Percentiles rank a stretch among this genome's conserved stretches.
Evolutionary conservation across 495 filamentous ascomycete genomes (phyloP).

Genomic region (Trichoderma orchidacearum): DNA sequence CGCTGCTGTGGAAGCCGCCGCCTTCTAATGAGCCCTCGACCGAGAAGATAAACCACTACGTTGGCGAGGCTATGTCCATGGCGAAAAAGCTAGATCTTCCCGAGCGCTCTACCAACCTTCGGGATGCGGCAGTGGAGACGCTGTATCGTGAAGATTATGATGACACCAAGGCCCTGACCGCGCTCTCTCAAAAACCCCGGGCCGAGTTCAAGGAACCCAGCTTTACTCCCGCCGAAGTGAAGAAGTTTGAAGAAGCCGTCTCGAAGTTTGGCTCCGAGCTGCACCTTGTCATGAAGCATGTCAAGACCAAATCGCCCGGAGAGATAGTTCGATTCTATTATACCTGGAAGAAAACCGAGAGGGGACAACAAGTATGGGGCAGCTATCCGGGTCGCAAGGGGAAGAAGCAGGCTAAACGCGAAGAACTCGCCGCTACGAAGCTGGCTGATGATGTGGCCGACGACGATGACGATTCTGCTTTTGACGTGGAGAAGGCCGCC

Average conservation of each 20-base stretch:
- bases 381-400: conserved; percentile 73
- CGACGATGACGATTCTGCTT: conserved; percentile 89
- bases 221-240: conserved; percentile 61
- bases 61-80: conserved; percentile 48
- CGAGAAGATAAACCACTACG: conserved; percentile 53
- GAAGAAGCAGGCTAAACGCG: conserved; percentile 66
- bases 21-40: conserved; percentile 35
- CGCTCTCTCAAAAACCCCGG: conserved; percentile 50
- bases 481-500: conserved; percentile 76
- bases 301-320: conserved; percentile 63
- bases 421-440: conserved; percentile 51
- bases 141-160: conserved; percentile 63
- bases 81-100: conserved; percentile 50
- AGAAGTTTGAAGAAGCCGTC: conserved; percentile 86
- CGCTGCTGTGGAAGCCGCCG: conserved; percentile 47
- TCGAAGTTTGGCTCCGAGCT: conserved; percentile 85
- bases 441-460: conserved; percentile 87
- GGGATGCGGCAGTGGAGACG: conserved; percentile 70
- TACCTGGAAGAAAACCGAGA: conserved; percentile 91
- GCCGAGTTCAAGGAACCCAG: conserved; percentile 78
- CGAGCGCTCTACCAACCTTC: conserved; percentile 65
- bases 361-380: conserved; percentile 80
- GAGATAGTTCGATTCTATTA: conserved; percentile 90
- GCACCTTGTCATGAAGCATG: conserved; percentile 67
- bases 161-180: conserved; percentile 54